Percentiles rank a stretch among this genome's conserved stretches.
Evolutionary conservation across 1,284 basidiomycete genomes (phyloP).

Genomic region (Cryptococcus jaspeensis): DNA sequence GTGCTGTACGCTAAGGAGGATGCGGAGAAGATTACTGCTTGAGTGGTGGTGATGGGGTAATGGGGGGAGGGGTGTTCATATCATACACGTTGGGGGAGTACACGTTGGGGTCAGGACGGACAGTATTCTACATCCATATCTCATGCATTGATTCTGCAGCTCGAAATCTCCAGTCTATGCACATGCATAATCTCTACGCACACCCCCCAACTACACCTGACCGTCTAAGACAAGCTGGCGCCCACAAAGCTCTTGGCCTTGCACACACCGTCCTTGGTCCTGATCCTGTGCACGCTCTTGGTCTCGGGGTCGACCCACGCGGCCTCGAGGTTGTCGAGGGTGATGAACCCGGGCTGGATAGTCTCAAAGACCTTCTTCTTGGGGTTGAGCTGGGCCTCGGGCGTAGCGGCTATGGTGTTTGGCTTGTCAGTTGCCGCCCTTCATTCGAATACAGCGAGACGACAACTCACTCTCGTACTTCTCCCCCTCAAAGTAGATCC

Average conservation of each 20-base stretch:
- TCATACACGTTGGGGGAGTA: neutral
- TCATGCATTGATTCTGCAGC: neutral
- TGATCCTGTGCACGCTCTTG: constrained; percentile 76
- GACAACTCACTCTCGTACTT: constrained; percentile 68
- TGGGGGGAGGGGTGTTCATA: neutral
- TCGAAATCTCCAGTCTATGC: neutral
- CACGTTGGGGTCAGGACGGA: neutral
- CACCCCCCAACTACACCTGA: neutral
- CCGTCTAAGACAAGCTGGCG: constrained; percentile 73
- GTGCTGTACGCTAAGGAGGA: constrained; percentile 27
- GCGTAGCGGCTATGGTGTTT: constrained; percentile 59
- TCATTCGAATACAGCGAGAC: neutral
- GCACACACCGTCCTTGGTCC: constrained; percentile 80
- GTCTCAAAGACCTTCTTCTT: constrained; percentile 98
- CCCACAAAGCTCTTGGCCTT: constrained; percentile 76
- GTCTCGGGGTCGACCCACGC: constrained; percentile 86
- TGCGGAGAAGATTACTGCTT: constrained; percentile 5
- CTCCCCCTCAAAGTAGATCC: constrained; percentile 87
- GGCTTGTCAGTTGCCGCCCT: neutral
- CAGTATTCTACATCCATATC: neutral
- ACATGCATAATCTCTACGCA: neutral
- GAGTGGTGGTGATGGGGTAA: neutral
- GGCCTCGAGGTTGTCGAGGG: constrained; percentile 78
- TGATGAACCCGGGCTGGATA: constrained; percentile 84
- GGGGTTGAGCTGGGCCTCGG: constrained; percentile 82